phyloP scores from a whole-genome alignment of 495 filamentous ascomycete species.

The Hypomontagnella submonticulosa region DNA sequence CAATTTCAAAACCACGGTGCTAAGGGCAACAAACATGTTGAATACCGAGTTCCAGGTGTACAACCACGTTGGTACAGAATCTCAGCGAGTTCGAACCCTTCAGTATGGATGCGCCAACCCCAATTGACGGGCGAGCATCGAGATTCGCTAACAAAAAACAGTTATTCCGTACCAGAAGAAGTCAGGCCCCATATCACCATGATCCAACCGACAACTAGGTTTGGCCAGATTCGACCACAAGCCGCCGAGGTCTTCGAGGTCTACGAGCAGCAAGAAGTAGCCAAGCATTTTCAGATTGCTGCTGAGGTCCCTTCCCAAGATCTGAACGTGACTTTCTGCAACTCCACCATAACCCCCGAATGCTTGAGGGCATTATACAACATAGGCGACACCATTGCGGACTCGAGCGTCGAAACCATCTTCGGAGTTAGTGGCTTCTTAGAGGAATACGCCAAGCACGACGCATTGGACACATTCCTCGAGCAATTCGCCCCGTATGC shows the following conservation, averaged over 20 bases:
- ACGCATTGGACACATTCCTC: constrained; percentile 65
- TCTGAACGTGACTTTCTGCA: constrained; percentile 55
- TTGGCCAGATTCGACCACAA: constrained; percentile 50
- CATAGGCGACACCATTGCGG: constrained; percentile 62
- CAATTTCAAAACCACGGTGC: constrained; percentile 61
- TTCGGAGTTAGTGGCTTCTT: constrained; percentile 60
- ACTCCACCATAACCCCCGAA: constrained; percentile 62
- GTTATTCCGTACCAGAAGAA: constrained; percentile 71
- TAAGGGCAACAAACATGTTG: constrained; percentile 64
- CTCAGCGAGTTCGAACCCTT: constrained; percentile 60
- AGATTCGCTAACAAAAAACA: constrained; percentile 33
- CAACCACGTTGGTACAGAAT: constrained; percentile 50
- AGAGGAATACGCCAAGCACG: constrained; percentile 69
- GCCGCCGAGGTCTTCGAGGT: constrained; percentile 20
- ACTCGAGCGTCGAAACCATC: constrained; percentile 58
- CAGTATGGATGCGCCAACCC: constrained; percentile 28
- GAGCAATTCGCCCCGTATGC: constrained; percentile 59
- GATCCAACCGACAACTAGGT: constrained; percentile 74
- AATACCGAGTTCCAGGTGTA: constrained; percentile 66
- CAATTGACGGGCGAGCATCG: constrained; percentile 20
- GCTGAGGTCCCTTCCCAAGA: constrained; percentile 35
- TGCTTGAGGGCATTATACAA: constrained; percentile 72
- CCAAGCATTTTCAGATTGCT: constrained; percentile 12
- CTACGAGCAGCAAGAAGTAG: constrained; percentile 30
- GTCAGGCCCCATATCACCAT: constrained; percentile 69